These are phyloP conservation scores for Simplicillium sp. DNA, from an alignment of 2,329 filamentous ascomycete genomes.

Conservation along the genomic window DNA sequence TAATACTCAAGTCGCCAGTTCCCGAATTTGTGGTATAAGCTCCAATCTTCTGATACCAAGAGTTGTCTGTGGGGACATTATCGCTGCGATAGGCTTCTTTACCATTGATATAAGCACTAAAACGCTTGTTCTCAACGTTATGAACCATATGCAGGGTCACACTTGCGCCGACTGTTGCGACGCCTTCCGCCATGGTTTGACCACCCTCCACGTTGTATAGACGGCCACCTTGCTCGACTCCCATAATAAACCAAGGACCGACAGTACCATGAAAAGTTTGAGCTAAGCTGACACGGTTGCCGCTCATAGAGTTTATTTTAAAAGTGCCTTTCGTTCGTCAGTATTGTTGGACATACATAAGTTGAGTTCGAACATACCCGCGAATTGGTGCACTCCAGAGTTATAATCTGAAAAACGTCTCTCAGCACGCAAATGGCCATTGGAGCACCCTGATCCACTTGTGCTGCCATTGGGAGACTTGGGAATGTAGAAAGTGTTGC, in stretches of 20 bases:
- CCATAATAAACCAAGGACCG: slow-evolving; percentile 14
- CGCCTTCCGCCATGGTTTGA: slow-evolving; percentile 9
- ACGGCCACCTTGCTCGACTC: slow-evolving; percentile 8
- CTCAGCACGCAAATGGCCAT: not conserved
- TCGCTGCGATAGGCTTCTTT: slow-evolving; percentile 10
- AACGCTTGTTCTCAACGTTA: slow-evolving; percentile 9
- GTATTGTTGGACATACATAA: too few species aligned
- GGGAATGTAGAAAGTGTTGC: not conserved
- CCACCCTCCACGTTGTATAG: slow-evolving; percentile 14
- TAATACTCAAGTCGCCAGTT: not conserved
- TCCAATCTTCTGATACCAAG: slow-evolving; percentile 14
- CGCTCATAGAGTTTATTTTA: slow-evolving; percentile 13
- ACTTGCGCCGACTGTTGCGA: slow-evolving; percentile 10
- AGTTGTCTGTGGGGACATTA: slow-evolving; percentile 11
- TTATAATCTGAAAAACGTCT: not conserved
- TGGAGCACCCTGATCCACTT: not conserved
- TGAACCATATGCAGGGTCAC: slow-evolving; percentile 16
- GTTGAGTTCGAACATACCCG: slow-evolving; percentile 14
- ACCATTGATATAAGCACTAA: slow-evolving; percentile 15
- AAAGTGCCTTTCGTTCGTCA: too few species aligned
- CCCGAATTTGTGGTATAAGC: slow-evolving; percentile 10
- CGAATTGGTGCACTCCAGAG: slow-evolving; percentile 12
- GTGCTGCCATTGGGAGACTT: not conserved
- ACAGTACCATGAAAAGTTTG: slow-evolving; percentile 14
- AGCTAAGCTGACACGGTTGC: slow-evolving; percentile 13